Base-by-base conservation (phyloP, 2,329 filamentous ascomycete genomes). In the Paraconiothyrium brasiliense region DNA sequence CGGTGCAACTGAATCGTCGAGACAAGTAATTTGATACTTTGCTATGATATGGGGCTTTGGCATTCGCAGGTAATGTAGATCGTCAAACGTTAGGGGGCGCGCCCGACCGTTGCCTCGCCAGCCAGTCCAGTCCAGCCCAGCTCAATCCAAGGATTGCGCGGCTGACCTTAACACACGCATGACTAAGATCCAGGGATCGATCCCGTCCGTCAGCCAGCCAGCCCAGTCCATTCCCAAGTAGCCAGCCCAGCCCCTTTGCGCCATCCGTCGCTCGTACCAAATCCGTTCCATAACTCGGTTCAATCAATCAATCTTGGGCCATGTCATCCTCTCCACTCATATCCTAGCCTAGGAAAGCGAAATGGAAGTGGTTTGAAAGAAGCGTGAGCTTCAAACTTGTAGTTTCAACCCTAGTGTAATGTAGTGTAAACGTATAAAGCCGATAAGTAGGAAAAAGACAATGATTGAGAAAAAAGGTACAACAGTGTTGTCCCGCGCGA, bases 401-500 rank as follows among this genome's bases (percentile, higher is more conserved):
- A 57, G 39, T 37, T 48, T 41, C 37, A 35, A 41, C 41, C 20
- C 16, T 41, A 52, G 32, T 35, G 30, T 50, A 41, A 51, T 44
- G 52, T 39, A 27, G 22, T 39, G 34, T 52, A 52, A 39, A 27
- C 24, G 37, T 22, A 51, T n/a, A 37, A 39, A 32, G 6, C 14
- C 16, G 3, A 30, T 11, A 37, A 32, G 24, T 22, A n/a, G 30
- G 16, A 13, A 20, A 20, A 9, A 55, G 8, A 35, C 2, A 5
- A 34, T 11, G 27, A 46, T 30, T 11, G 24, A 39, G 48, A 24
- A 41, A 63, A 57, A 57, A 57, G 55, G 54, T 57, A 61, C 73
- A 77, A 63, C 67, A 70, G 63, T 71, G 71, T 60, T 73, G 65
- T 68, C 73, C 77, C 76, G 77, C 76, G 77, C 67, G 77, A 78